These are phyloP conservation scores for Aschersonia sp. DNA, from an alignment of 2,329 filamentous ascomycete species.

Conservation along the genomic window DNA sequence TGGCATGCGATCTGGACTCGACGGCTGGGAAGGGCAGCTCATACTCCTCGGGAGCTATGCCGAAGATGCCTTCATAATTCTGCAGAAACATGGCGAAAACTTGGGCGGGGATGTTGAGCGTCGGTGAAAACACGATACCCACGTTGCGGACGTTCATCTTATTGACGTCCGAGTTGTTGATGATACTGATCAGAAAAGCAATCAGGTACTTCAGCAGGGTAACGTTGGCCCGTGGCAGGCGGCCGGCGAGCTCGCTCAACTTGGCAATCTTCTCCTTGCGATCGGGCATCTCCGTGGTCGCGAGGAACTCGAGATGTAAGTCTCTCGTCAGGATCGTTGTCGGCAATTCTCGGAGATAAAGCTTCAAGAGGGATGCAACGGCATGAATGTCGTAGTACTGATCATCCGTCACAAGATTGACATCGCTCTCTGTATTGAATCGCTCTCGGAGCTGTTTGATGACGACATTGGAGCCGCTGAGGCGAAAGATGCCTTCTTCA, in stretches of 20 bases:
- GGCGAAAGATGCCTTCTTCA: slow-evolving; percentile 91
- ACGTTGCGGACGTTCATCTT: slow-evolving; percentile 98
- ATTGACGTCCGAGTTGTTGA: slow-evolving; percentile 78
- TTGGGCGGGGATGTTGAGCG: slow-evolving; percentile 86
- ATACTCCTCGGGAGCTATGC: slow-evolving; percentile 50
- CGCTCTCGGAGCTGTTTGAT: slow-evolving; percentile 84
- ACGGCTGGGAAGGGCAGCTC: slow-evolving; percentile 34
- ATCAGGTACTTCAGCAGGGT: slow-evolving; percentile 74
- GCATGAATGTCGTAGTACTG: slow-evolving; percentile 93
- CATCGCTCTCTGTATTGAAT: slow-evolving; percentile 85
- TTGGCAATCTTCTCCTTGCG: slow-evolving; percentile 61
- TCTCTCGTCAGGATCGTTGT: slow-evolving; percentile 84
- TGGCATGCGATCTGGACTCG: slow-evolving; percentile 18
- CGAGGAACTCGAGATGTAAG: slow-evolving; percentile 75
- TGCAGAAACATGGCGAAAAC: slow-evolving; percentile 90
- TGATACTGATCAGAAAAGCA: slow-evolving; percentile 79
- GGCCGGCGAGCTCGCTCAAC: slow-evolving; percentile 64
- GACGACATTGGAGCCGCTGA: slow-evolving; percentile 92
- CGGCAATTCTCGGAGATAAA: slow-evolving; percentile 85
- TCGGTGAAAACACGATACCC: slow-evolving; percentile 95
- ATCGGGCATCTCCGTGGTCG: slow-evolving; percentile 65
- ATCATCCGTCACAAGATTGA: slow-evolving; percentile 70
- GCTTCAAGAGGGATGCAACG: slow-evolving; percentile 82
- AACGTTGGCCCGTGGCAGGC: slow-evolving; percentile 66
- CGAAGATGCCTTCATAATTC: slow-evolving; percentile 79